Evolutionary conservation across 495 filamentous ascomycete genomes (phyloP).

Genomic region (Aspergillus mulundensis): DNA sequence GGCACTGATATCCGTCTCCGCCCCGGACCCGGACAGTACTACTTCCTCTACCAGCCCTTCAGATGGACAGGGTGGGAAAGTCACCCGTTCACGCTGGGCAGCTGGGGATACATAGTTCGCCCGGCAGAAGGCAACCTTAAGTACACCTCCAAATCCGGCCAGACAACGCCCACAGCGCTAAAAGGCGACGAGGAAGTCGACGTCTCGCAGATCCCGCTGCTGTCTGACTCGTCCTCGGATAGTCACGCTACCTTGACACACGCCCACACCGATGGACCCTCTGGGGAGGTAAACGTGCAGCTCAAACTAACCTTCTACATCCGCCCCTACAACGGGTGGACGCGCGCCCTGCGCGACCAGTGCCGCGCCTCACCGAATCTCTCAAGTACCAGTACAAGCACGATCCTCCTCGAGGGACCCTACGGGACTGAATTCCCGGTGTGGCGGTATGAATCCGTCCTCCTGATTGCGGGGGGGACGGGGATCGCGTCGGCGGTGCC

Average conservation of each 20-base stretch:
- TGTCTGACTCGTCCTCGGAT: slow-evolving; percentile 17
- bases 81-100: slow-evolving; percentile 57
- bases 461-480: slow-evolving; percentile 58
- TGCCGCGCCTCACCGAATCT: slow-evolving; percentile 24
- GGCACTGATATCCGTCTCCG: slow-evolving; percentile 32
- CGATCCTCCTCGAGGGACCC: slow-evolving; percentile 54
- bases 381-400: slow-evolving; percentile 9
- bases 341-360: slow-evolving; percentile 37
- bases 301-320: slow-evolving; percentile 40
- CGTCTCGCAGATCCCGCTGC: slow-evolving; percentile 31
- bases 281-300: background rate
- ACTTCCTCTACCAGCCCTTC: slow-evolving; percentile 52
- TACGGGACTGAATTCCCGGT: slow-evolving; percentile 51
- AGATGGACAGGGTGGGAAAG: slow-evolving; percentile 51
- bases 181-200: slow-evolving; percentile 16
- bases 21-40: slow-evolving; percentile 53
- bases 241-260: no score
- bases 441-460: slow-evolving; percentile 45
- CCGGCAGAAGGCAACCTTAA: no score
- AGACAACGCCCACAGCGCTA: background rate
- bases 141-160: background rate
- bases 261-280: no score
- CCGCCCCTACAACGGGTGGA: slow-evolving; percentile 49
- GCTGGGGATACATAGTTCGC: slow-evolving; percentile 31
- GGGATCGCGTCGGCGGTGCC: slow-evolving; percentile 55